Base-by-base conservation (phyloP, 495 filamentous ascomycete species). In the Neurospora pannonica region DNA sequence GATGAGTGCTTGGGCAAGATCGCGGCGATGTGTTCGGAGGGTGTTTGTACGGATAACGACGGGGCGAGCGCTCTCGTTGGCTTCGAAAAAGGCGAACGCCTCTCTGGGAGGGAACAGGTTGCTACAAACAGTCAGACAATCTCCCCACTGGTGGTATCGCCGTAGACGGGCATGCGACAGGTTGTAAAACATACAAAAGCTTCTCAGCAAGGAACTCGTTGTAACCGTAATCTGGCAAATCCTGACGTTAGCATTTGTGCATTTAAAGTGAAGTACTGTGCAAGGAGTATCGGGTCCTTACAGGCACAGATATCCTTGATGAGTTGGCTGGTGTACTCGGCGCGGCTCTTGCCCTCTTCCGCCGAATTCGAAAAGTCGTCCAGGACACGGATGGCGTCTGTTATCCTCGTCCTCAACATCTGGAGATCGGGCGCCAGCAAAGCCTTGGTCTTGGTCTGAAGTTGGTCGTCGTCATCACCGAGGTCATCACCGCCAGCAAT, bases 31-130 rank as follows among this genome's bases (percentile, higher is more conserved):
- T 11, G 97, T 98, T 72, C 93, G 92, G 62, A 99, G 88, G 8
- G 96, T 98, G 81, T 99, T 99, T 70, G 96, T 98, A 83, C 96
- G 92, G 73, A 89, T 87, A 38, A 83, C 82, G 67, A 98, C 89
- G 2, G 95, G 95, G 70, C 95, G 91, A 24, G 92, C 88, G 31
- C 92, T 81, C 74, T 99, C 96, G 88, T 99, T 99, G 62, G 95
- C 95, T 82, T 99, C 96, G 84, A 99, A 99, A 83, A 99, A 99
- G 8, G 94, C 94, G 74, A 99, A 97, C 0, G 96, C 97, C 84
- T 99, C 97, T 78, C 91, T 90, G 34, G 97, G 92, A 1, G 94
- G 89, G 86, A 99, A 99, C 8, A 99, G 90, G 77, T 93, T 92
- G 83, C 77, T 78, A 21, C 28, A 69, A 10, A 19, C 93, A 90